Base-by-base conservation (phyloP, 768 basidiomycete species). In the Tulasnella sp. region DNA sequence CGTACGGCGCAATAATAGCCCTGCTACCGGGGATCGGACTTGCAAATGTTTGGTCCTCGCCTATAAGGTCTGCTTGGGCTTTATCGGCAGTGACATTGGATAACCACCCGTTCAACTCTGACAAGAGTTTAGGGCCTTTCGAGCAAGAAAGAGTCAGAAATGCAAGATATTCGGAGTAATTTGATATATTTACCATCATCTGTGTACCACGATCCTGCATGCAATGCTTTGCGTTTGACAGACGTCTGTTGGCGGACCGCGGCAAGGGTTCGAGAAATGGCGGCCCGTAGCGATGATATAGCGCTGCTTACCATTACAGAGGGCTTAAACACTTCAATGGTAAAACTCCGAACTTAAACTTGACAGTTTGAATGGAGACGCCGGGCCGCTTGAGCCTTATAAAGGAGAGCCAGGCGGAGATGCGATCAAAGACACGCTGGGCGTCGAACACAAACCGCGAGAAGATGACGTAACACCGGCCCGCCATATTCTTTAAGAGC, bases 1-100 rank as follows among this genome's bases (percentile, higher is more conserved):
- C n/a, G n/a, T n/a, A n/a, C n/a, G n/a, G n/a, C n/a, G n/a, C 97
- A 72, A 99, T 97, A 84, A 99, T 90, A n/a, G 97, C 98, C 85
- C 91, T 93, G 83, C 90, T 91, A 41, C 92, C 90, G 75, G 86
- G 84, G 82, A 96, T 88, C 1, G 96, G 96, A 60, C 91, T 93
- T 1, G 86, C 84, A 88, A 91, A 91, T 12, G 46, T 12, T 1
- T 73, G 44, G 9, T 50, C 81, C 24, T 72, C 75, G 24, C 81
- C 73, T 9, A 75, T 48, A 1, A 82, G 37, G 54, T 72, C 72
- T 83, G 90, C 81, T 37, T 88, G 86, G 50, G 87, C 85, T 8
- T 85, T 84, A 3, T 88, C 87, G 44, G 89, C 80, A 37, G 89
- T 85, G 41, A 95, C 95, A 42, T 87, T 87, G 8, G 84, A 86